Evolutionary conservation across 1,139 yeast species (phyloP).

Genomic region (Eremothecium gossypii): DNA sequence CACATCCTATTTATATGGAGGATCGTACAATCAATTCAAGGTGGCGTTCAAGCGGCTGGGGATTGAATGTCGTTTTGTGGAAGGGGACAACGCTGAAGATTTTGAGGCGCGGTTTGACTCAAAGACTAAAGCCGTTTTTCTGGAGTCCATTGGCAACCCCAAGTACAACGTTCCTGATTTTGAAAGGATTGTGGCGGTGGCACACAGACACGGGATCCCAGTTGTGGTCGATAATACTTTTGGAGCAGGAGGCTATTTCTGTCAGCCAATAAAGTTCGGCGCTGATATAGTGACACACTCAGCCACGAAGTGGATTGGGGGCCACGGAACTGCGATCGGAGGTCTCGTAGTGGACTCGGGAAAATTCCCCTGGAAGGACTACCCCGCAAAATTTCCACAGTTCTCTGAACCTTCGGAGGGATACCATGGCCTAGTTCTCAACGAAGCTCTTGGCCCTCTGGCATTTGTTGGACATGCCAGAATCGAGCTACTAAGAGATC

Average conservation of each 20-base stretch:
- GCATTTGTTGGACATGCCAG: conserved; percentile 79
- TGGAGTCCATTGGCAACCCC: conserved; percentile 93
- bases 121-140: conserved; percentile 79
- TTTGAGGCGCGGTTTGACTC: conserved; percentile 68
- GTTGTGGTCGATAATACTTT: conserved; percentile 94
- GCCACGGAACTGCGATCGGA: conserved; percentile 92
- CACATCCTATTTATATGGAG: conserved; percentile 87
- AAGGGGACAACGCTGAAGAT: conserved; percentile 65
- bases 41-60: conserved; percentile 85
- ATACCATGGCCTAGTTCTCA: conserved; percentile 79
- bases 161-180: conserved; percentile 89
- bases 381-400: conserved; percentile 85
- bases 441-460: conserved; percentile 69
- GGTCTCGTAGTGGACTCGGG: conserved; percentile 89
- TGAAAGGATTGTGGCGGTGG: conserved; percentile 62
- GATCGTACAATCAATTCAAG: conserved; percentile 91
- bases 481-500: conserved; percentile 80
- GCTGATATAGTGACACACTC: conserved; percentile 82
- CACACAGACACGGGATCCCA: conserved; percentile 84
- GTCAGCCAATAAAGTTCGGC: conserved; percentile 80
- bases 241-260: conserved; percentile 90
- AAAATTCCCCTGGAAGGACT: conserved; percentile 80
- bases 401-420: conserved; percentile 86
- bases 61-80: conserved; percentile 72
- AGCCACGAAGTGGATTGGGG: conserved; percentile 97